Evolutionary conservation across 2,329 filamentous ascomycete species (phyloP).

Genomic region (Nothopassalora personata): DNA sequence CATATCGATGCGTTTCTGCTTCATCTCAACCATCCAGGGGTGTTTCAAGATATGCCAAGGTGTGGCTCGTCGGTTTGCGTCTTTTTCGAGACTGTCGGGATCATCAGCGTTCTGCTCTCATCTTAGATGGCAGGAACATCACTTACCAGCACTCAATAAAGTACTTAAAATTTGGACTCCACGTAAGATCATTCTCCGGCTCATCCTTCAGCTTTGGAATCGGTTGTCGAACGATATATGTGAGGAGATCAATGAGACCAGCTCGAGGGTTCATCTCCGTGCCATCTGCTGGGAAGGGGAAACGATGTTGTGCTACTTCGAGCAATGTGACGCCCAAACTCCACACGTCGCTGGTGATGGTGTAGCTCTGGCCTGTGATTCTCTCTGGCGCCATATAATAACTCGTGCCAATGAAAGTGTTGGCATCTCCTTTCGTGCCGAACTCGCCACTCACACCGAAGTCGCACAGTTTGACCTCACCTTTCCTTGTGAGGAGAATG

Average conservation of each 20-base stretch:
- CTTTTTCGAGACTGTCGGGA: slow-evolving; percentile 81
- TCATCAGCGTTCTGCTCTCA: slow-evolving; percentile 22
- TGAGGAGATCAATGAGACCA: slow-evolving; percentile 88
- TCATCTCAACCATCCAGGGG: slow-evolving; percentile 98
- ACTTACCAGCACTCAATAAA: slow-evolving; percentile 99
- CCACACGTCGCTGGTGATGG: slow-evolving; percentile 98
- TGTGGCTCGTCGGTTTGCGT: slow-evolving; percentile 76
- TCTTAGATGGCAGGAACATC: not conserved
- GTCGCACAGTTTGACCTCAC: slow-evolving; percentile 95
- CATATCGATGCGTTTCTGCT: slow-evolving; percentile 95
- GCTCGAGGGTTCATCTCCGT: slow-evolving; percentile 92
- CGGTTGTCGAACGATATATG: slow-evolving; percentile 92
- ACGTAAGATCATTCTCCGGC: slow-evolving; percentile 68
- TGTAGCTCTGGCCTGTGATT: slow-evolving; percentile 96
- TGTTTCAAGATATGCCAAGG: slow-evolving; percentile 99
- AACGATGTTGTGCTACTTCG: slow-evolving; percentile 98
- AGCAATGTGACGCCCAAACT: slow-evolving; percentile 91
- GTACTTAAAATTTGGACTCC: slow-evolving; percentile 98
- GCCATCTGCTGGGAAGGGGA: slow-evolving; percentile 95
- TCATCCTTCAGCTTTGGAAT: slow-evolving; percentile 96
- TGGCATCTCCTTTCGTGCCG: slow-evolving; percentile 95
- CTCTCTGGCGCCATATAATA: slow-evolving; percentile 99
- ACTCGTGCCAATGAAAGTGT: slow-evolving; percentile 97
- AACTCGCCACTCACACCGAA: slow-evolving; percentile 98
- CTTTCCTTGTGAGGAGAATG: slow-evolving; percentile 85